phyloP scores from a whole-genome alignment of 768 basidiomycete genomes.

The Hypholoma fasciculare region DNA sequence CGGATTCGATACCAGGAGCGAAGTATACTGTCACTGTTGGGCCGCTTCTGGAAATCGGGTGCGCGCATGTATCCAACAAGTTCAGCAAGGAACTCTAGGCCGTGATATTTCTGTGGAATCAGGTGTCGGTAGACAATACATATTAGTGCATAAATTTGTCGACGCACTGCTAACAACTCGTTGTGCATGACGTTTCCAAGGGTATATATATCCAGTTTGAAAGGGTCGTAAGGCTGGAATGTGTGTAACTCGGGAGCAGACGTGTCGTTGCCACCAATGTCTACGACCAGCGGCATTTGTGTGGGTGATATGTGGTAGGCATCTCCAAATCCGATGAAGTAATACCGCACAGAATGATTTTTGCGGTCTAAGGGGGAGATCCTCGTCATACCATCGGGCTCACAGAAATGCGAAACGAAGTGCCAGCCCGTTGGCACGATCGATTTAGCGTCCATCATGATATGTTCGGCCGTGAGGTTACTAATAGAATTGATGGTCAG shows the following conservation, averaged over 20 bases:
- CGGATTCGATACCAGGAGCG: constrained; percentile 23
- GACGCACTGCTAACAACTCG: constrained; percentile 23
- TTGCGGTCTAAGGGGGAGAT: constrained; percentile 28
- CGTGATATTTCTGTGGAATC: constrained; percentile 20
- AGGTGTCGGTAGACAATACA: background rate
- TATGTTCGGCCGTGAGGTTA: constrained; percentile 31
- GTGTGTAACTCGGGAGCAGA: constrained; percentile 25
- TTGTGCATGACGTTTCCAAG: constrained; percentile 27
- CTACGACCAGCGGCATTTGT: constrained; percentile 16
- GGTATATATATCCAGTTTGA: constrained; percentile 30
- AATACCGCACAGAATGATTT: constrained; percentile 37
- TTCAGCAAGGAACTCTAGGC: constrained; percentile 24
- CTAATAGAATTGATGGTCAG: constrained; percentile 9
- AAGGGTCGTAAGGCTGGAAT: constrained; percentile 25
- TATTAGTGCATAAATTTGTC: background rate
- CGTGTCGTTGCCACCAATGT: constrained; percentile 23
- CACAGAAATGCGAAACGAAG: constrained; percentile 27
- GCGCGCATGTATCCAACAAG: constrained; percentile 27
- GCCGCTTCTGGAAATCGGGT: constrained; percentile 21
- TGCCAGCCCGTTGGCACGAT: constrained; percentile 35
- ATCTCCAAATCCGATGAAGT: constrained; percentile 36
- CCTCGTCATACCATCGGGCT: constrained; percentile 29
- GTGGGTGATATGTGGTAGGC: constrained; percentile 21
- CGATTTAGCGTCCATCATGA: constrained; percentile 37
- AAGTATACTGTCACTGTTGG: constrained; percentile 21